These are phyloP conservation scores for Ustilago xerochloae DNA, from an alignment of 1,284 basidiomycete genomes.

Conservation along the genomic window DNA sequence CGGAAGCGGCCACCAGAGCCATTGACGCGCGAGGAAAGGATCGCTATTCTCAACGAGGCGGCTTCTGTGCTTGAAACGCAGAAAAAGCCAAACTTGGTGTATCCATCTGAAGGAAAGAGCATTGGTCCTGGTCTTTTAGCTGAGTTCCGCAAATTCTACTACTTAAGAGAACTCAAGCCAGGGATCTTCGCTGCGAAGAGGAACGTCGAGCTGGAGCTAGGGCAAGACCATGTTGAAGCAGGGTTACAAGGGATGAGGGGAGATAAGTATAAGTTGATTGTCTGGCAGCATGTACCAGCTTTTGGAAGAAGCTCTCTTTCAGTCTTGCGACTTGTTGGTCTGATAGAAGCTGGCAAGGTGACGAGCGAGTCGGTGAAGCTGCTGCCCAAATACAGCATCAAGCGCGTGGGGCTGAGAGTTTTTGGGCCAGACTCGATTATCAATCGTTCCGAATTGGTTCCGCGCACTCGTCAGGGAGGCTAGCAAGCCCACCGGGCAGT, in stretches of 20 bases:
- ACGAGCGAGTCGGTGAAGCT: neutral
- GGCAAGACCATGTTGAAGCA: neutral
- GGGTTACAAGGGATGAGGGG: neutral
- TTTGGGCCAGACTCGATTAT: neutral
- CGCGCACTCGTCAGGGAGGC: too few relatives aligned
- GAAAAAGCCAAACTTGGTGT: neutral
- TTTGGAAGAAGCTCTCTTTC: neutral
- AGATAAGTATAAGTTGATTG: neutral
- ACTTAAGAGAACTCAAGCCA: neutral
- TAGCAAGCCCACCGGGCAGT: too few relatives aligned
- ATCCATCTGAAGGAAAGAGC: neutral
- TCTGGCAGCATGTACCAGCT: neutral
- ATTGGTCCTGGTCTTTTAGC: neutral
- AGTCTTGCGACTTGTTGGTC: neutral
- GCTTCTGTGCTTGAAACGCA: neutral
- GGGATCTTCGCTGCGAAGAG: neutral
- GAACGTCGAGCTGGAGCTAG: accelerated
- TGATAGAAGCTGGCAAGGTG: neutral
- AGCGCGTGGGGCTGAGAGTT: neutral
- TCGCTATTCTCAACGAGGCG: neutral
- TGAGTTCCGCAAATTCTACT: accelerated
- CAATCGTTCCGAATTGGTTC: neutral
- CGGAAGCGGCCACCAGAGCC: neutral
- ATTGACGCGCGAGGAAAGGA: neutral
- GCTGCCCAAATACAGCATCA: neutral